A percentile compares a stretch with the other conserved stretches of the same genome.
Conservation (phyloP, 371 early-diverging fungal genomes). For the Dichotomocladium elegans region DNA sequence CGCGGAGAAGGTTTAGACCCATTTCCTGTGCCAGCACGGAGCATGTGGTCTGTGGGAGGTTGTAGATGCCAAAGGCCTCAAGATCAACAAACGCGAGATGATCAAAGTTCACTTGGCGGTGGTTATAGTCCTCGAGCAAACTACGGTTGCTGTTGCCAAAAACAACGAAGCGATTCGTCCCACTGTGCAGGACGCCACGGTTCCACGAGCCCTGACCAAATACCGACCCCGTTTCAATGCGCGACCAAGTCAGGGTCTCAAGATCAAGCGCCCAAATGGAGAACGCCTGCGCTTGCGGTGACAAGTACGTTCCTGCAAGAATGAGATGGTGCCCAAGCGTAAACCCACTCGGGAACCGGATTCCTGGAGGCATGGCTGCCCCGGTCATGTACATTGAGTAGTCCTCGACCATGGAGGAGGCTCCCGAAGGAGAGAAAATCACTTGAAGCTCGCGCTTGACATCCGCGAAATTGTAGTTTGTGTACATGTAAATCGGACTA, state of each 20-base stretch:
- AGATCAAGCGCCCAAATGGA: constrained; percentile 70
- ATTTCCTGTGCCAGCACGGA: constrained; percentile 49
- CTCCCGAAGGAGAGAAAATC: constrained; percentile 44
- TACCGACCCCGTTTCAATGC: constrained; percentile 61
- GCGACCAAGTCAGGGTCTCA: constrained; percentile 57
- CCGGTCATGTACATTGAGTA: constrained; percentile 59
- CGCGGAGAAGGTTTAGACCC: constrained; percentile 58
- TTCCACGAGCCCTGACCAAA: constrained; percentile 75
- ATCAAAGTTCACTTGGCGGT: constrained; percentile 67
- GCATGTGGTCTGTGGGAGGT: constrained; percentile 40
- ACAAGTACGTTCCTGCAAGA: constrained; percentile 71
- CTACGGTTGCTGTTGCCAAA: constrained; percentile 72
- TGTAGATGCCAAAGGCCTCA: constrained; percentile 64
- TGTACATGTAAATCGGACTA: constrained; percentile 62
- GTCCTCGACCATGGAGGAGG: constrained; percentile 53
- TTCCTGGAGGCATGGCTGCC: constrained; percentile 61
- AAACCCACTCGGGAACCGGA: constrained; percentile 70
- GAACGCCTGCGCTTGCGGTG: constrained; percentile 60
- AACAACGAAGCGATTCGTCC: constrained; percentile 62
- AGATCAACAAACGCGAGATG: constrained; percentile 64
- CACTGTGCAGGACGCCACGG: constrained; percentile 60
- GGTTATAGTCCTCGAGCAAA: constrained; percentile 73
- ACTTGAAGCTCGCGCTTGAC: constrained; percentile 74
- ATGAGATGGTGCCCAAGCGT: constrained; percentile 66
- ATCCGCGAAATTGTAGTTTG: constrained; percentile 79